Evolutionary conservation across 495 filamentous ascomycete species (phyloP), one percentile per base, ranked within the genome.

Genomic region (Apiosordaria backusii): DNA sequence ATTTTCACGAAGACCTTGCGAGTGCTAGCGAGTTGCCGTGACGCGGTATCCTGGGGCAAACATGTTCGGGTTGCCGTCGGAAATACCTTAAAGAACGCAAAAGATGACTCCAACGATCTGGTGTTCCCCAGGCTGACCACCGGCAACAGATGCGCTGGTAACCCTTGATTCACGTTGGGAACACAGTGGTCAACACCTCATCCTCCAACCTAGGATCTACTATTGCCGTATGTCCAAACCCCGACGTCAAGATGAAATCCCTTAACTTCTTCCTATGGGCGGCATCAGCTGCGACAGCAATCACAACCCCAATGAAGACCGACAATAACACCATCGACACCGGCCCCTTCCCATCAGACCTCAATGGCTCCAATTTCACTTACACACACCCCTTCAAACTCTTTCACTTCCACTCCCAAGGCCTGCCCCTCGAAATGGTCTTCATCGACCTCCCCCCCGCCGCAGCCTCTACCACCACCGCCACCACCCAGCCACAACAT

Each of bases 401-500:
- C 35, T 82, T 76, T 65, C 67, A 63, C 22, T 80, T 83, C 66
- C 62, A 50, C 0, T 77, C 79, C 13, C 80, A 82, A 57, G 65
- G 63, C 13, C 73, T 76, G 60, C 63, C 71, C 0, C 59, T 81
- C 4, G 71, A 79, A 40, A 83, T 81, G 81, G 80, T 78, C 40
- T 83, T 78, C 67, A 81, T 82, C 78, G 81, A 83, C 64, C 62
- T 83, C 35, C 53, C 67, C 2, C 79, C 78, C 4, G 21, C 18
- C n/a, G 52, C 10, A 15, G 10, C 52, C 52, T 1, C 15, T 23
- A 5, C n/a, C 52, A 10, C n/a, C 15, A 55, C 10, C 40, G 16
- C 7, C 40, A 50, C 40, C 52, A 55, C n/a, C 19, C 9, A 19
- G n/a, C n/a, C 52, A 23, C 52, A 55, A 22, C 52, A 23, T 18